These are phyloP conservation scores for Fibroporia radiculosa DNA, from an alignment of 768 basidiomycete species.

Conservation along the genomic window DNA sequence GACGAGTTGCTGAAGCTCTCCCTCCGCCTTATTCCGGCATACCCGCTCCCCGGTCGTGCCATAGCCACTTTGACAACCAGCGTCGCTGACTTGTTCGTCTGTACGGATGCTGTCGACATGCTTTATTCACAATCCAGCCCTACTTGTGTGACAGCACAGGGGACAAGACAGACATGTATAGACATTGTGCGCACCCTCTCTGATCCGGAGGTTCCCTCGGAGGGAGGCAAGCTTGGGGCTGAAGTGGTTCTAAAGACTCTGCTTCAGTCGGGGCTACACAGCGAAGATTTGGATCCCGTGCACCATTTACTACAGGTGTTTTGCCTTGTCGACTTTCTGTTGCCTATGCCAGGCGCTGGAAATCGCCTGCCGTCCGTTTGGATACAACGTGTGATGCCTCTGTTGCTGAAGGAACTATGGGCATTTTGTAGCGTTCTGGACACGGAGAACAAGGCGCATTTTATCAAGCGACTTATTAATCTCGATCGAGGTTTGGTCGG, in stretches of 20 bases:
- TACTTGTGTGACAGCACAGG: slow-evolving; percentile 34
- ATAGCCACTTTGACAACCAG: slow-evolving; percentile 36
- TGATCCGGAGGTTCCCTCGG: slow-evolving; percentile 22
- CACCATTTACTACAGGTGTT: slow-evolving; percentile 49
- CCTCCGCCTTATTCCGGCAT: slow-evolving; percentile 34
- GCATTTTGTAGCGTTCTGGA: slow-evolving; percentile 52
- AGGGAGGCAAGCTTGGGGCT: slow-evolving; percentile 33
- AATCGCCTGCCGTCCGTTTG: slow-evolving; percentile 36
- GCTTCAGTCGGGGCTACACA: slow-evolving; percentile 38
- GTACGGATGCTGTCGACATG: slow-evolving; percentile 38
- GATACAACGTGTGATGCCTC: slow-evolving; percentile 49
- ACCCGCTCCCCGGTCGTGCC: slow-evolving; percentile 44
- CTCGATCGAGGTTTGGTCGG: slow-evolving; percentile 52
- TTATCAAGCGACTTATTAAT: slow-evolving; percentile 46
- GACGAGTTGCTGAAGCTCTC: slow-evolving; percentile 49
- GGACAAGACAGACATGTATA: slow-evolving; percentile 42
- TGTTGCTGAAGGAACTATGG: slow-evolving; percentile 44
- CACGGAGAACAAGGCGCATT: slow-evolving; percentile 41
- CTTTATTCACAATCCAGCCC: slow-evolving; percentile 32
- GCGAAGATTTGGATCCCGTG: slow-evolving; percentile 44
- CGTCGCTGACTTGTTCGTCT: slow-evolving; percentile 49
- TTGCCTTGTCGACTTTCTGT: slow-evolving; percentile 46
- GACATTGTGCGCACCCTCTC: slow-evolving; percentile 39
- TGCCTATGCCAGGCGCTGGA: slow-evolving; percentile 31
- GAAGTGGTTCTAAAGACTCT: slow-evolving; percentile 50